A percentile compares a stretch with the other conserved stretches of the same genome.
phyloP scores from a whole-genome alignment of 306 rosid genomes.

The Trifolium fragiferum region DNA sequence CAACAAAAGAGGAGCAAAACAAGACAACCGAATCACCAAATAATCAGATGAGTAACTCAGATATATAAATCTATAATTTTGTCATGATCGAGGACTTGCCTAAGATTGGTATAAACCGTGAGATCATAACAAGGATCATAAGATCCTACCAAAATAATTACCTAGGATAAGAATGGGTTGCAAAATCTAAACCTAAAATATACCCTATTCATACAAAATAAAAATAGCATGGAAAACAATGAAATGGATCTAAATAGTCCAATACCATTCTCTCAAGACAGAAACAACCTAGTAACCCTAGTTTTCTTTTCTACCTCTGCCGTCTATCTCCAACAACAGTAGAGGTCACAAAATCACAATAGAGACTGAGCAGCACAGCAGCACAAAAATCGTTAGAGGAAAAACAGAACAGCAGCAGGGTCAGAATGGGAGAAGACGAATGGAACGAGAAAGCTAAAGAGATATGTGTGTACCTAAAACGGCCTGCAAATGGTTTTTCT shows the following conservation, averaged over 20 bases:
- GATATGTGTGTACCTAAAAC: too few species aligned
- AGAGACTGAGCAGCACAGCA: background rate
- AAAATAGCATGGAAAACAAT: background rate
- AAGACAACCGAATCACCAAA: background rate
- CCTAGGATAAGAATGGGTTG: background rate
- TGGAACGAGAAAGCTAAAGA: too few species aligned
- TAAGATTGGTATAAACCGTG: background rate
- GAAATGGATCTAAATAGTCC: background rate
- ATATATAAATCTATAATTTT: background rate
- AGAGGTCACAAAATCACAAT: background rate
- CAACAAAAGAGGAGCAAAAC: background rate
- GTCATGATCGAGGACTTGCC: background rate
- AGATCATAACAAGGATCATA: background rate
- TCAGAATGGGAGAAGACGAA: too few species aligned
- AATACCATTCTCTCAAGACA: background rate
- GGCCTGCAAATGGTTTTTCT: too few species aligned
- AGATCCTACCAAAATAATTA: background rate
- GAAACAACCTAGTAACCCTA: background rate
- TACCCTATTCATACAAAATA: too few species aligned
- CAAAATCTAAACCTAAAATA: background rate
- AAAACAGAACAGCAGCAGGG: too few species aligned
- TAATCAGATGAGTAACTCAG: background rate
- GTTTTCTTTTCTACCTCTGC: background rate
- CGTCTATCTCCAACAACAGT: background rate
- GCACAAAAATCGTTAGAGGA: background rate